These are phyloP conservation scores for Wickerhamomyces ciferrii DNA, from an alignment of 805 yeast genomes.

Conservation along the genomic window DNA sequence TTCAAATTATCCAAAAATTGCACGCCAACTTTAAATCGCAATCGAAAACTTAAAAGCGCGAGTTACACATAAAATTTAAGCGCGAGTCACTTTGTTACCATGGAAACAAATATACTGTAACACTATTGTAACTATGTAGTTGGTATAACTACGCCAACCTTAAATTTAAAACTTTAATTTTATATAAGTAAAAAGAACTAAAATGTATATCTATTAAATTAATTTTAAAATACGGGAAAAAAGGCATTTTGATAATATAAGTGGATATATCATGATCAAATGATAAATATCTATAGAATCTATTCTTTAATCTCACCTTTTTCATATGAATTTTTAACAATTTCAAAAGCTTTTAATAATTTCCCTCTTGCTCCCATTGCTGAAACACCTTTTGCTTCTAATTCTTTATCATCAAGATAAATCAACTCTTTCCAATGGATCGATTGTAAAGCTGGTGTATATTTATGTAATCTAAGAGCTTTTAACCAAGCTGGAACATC, in stretches of 20 bases:
- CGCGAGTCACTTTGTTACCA: too few relatives aligned
- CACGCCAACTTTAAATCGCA: too few relatives aligned
- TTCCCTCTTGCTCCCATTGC: slow-evolving; percentile 97
- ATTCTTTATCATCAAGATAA: slow-evolving; percentile 57
- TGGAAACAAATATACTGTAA: too few relatives aligned
- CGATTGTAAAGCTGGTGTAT: slow-evolving; percentile 76
- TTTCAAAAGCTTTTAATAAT: slow-evolving; percentile 84
- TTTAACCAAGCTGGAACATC: slow-evolving; percentile 94
- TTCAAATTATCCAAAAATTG: too few relatives aligned
- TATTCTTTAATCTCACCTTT: slow-evolving; percentile 27
- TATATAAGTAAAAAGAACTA: background rate
- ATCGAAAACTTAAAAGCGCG: too few relatives aligned
- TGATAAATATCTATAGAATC: slow-evolving; percentile 3
- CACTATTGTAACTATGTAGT: too few relatives aligned
- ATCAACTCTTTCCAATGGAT: slow-evolving; percentile 78
- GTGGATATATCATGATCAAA: background rate
- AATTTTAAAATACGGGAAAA: too few relatives aligned
- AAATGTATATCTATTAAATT: too few relatives aligned
- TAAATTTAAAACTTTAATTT: too few relatives aligned
- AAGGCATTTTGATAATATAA: too few relatives aligned
- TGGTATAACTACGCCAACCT: too few relatives aligned
- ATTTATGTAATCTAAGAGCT: slow-evolving; percentile 84
- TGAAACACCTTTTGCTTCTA: slow-evolving; percentile 78
- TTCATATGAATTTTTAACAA: slow-evolving; percentile 57
- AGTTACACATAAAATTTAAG: too few relatives aligned